These are phyloP conservation scores for Alternaria gansuensis DNA, from an alignment of 2,329 filamentous ascomycete species.

Conservation along the genomic window DNA sequence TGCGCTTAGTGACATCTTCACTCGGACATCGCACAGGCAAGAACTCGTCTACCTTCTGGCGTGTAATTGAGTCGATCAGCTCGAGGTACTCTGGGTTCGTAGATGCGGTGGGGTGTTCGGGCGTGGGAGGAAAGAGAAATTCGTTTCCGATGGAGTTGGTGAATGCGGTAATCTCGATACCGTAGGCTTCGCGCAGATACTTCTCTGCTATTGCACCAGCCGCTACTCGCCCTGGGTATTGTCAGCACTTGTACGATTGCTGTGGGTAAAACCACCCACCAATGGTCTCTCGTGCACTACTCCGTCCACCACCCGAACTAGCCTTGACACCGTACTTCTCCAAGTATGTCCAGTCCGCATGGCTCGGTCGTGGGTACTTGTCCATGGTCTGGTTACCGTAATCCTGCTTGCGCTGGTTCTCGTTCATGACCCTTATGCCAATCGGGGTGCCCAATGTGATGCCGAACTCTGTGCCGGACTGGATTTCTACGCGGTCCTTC, in stretches of 20 bases:
- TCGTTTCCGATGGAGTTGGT: constrained; percentile 84
- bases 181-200: constrained; percentile 81
- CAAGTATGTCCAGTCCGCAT: constrained; percentile 96
- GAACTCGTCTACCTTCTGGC: constrained; percentile 80
- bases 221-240: constrained; percentile 75
- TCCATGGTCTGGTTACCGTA: constrained; percentile 92
- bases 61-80: constrained; percentile 75
- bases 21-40: constrained; percentile 90
- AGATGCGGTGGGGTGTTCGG: constrained; percentile 70
- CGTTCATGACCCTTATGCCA: constrained; percentile 84
- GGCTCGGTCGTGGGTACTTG: constrained; percentile 85
- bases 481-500: constrained; percentile 89
- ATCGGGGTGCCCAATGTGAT: constrained; percentile 92
- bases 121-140: constrained; percentile 77
- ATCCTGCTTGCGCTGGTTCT: constrained; percentile 92
- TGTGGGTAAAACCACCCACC: constrained; percentile 57
- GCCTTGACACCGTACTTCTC: constrained; percentile 98
- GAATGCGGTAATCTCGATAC: constrained; percentile 90
- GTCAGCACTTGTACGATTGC: constrained; percentile 20
- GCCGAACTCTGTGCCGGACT: constrained; percentile 91
- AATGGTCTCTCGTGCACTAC: constrained; percentile 94
- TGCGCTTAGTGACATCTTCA: constrained; percentile 68
- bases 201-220: constrained; percentile 94
- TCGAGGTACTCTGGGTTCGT: constrained; percentile 81
- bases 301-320: constrained; percentile 86